Percentiles rank a stretch among this genome's conserved stretches.
These are phyloP conservation scores for Paramecium primaurelia DNA, from an alignment of 73 alveolate genomes.

Conservation along the genomic window DNA sequence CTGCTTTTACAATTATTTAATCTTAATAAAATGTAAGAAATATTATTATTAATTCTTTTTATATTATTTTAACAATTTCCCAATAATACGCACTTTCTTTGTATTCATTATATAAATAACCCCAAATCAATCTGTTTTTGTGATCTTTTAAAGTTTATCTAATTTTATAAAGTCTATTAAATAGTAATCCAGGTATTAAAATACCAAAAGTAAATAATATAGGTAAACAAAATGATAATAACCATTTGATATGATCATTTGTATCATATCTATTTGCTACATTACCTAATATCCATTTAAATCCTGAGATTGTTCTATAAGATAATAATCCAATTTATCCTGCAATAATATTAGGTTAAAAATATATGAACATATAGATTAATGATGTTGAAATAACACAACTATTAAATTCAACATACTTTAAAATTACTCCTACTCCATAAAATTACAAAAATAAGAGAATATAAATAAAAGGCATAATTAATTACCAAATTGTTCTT, in stretches of 20 bases:
- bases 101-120: slow-evolving; percentile 9
- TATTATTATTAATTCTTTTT: background rate
- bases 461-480: background rate
- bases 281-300: background rate
- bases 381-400: background rate
- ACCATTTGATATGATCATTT: background rate
- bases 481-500: background rate
- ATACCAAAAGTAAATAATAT: background rate
- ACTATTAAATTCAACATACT: background rate
- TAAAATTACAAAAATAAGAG: background rate
- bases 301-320: background rate
- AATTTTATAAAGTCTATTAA: background rate
- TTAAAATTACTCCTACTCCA: background rate
- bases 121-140: background rate
- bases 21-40: background rate
- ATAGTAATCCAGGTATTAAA: background rate
- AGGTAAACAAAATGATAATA: background rate
- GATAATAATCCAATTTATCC: background rate
- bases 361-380: background rate
- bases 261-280: background rate
- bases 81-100: background rate
- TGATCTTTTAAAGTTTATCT: background rate
- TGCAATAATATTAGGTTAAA: background rate
- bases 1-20: background rate
- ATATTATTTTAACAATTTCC: background rate